Percentiles rank a stretch among this genome's conserved stretches.
Evolutionary conservation across 2,329 filamentous ascomycete genomes (phyloP).

Genomic region (Cercospora sp.): DNA sequence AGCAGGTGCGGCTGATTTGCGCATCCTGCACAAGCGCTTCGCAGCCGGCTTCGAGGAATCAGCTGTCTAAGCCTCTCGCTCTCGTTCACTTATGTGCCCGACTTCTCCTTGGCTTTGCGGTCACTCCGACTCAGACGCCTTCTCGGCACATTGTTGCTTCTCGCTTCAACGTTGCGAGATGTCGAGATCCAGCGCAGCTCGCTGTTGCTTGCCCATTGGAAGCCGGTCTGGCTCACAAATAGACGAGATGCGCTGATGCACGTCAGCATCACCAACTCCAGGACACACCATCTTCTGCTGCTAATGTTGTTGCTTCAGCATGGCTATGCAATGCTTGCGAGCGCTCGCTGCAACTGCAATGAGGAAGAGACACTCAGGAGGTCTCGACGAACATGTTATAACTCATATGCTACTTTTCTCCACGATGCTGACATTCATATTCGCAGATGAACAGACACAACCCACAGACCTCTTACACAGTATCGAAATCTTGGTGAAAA

Average conservation of each 20-base stretch:
- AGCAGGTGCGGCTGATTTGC: background rate
- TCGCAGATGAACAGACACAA: background rate
- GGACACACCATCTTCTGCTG: background rate
- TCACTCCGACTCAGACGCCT: background rate
- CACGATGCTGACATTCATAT: background rate
- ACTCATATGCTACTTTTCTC: background rate
- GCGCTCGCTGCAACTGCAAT: background rate
- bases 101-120: background rate
- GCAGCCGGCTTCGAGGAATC: background rate
- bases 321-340: background rate
- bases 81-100: background rate
- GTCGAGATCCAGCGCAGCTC: background rate
- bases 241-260: background rate
- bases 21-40: background rate
- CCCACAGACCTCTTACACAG: background rate
- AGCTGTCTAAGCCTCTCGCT: background rate
- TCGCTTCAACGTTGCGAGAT: background rate
- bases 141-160: background rate
- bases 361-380: background rate
- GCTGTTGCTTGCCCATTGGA: background rate
- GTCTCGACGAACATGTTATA: background rate
- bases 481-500: background rate
- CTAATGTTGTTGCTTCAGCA: background rate
- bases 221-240: background rate
- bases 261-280: background rate